Evolutionary conservation across 1,284 basidiomycete species (phyloP).

Genomic region (Leccinum angustisporum): DNA sequence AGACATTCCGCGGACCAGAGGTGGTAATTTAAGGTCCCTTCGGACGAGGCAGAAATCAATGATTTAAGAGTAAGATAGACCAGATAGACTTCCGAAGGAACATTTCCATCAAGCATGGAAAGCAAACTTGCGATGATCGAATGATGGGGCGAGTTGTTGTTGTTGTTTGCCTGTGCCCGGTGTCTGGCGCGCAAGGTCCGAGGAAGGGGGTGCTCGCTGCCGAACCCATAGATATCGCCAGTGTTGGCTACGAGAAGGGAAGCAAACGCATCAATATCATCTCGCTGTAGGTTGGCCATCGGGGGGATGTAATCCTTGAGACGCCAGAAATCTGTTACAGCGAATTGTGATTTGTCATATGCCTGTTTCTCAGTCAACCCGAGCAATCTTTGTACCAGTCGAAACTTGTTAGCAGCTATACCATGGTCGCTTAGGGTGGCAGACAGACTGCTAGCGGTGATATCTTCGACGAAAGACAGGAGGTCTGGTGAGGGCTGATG

Average conservation of each 20-base stretch:
- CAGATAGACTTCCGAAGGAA: slow-evolving; percentile 48
- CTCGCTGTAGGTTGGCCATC: slow-evolving; percentile 48
- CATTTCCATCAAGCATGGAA: slow-evolving; percentile 54
- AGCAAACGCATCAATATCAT: slow-evolving; percentile 76
- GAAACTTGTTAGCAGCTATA: slow-evolving; percentile 71
- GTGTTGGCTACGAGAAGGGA: slow-evolving; percentile 61
- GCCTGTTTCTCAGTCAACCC: slow-evolving; percentile 42
- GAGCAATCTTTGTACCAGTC: slow-evolving; percentile 62
- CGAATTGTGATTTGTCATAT: slow-evolving; percentile 48
- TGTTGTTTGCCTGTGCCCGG: slow-evolving; percentile 20
- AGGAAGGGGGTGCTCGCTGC: slow-evolving; percentile 44
- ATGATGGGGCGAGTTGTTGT: slow-evolving; percentile 38
- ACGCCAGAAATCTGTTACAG: slow-evolving; percentile 74
- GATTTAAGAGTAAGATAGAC: slow-evolving; percentile 67
- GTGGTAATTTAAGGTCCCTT: slow-evolving; percentile 35
- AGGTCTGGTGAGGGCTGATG: slow-evolving; percentile 51
- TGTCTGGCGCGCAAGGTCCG: slow-evolving; percentile 44
- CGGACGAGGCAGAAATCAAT: slow-evolving; percentile 46
- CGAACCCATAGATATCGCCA: slow-evolving; percentile 60
- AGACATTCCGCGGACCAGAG: slow-evolving; percentile 45
- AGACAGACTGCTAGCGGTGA: slow-evolving; percentile 49
- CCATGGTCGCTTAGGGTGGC: slow-evolving; percentile 53
- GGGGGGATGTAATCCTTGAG: slow-evolving; percentile 73
- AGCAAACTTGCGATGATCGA: slow-evolving; percentile 57
- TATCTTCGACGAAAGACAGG: slow-evolving; percentile 42